Evolutionary conservation across 345 rosid genomes (phyloP).

Genomic region (Acer saccharum): DNA sequence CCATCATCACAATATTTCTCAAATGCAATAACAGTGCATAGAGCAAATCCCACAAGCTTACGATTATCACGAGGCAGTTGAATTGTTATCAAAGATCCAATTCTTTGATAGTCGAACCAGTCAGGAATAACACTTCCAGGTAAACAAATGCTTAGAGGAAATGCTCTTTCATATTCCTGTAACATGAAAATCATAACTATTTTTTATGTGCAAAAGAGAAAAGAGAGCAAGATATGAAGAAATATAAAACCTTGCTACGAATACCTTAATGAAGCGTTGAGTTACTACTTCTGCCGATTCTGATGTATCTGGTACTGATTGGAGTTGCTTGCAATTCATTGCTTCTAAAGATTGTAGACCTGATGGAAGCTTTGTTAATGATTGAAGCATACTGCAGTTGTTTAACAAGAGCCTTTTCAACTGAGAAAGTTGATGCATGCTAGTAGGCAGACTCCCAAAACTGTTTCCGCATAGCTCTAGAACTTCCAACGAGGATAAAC

Average conservation of each 20-base stretch:
- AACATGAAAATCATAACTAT: background rate
- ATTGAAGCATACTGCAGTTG: background rate
- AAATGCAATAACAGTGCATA: no score
- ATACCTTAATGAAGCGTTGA: no score
- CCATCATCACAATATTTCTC: no score
- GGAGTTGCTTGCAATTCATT: background rate
- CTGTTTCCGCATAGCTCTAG: background rate
- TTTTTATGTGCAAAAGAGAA: background rate
- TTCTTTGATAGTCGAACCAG: background rate
- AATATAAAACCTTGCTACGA: no score
- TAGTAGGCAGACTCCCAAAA: conserved; percentile 5
- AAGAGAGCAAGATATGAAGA: no score
- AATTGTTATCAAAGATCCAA: background rate
- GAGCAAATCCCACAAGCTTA: no score
- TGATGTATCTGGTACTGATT: background rate
- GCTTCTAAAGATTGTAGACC: background rate
- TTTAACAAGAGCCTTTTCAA: background rate
- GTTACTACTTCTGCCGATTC: background rate
- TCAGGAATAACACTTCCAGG: background rate
- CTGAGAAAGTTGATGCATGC: background rate
- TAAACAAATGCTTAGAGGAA: background rate
- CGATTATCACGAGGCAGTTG: background rate
- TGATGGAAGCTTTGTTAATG: conserved; percentile 11
- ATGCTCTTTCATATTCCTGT: background rate
- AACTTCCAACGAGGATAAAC: background rate